phyloP scores from a whole-genome alignment of 192 early-diverging fungal genomes.

The Bifiguratus adelaidae region DNA sequence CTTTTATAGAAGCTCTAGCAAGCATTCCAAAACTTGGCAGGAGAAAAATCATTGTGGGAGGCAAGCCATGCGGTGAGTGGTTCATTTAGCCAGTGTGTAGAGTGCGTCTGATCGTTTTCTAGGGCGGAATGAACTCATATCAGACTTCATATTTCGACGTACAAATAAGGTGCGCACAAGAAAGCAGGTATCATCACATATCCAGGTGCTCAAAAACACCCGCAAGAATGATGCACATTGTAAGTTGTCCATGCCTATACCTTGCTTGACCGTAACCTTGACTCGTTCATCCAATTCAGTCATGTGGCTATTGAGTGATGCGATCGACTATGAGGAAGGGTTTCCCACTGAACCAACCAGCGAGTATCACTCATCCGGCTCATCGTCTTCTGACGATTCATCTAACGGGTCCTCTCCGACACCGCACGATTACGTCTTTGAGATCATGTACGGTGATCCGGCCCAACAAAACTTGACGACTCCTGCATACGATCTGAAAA shows the following conservation, averaged over 20 bases:
- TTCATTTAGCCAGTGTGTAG: constrained; percentile 2
- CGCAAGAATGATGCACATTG: constrained; percentile 42
- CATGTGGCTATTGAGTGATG: constrained; percentile 32
- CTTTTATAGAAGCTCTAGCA: constrained; percentile 44
- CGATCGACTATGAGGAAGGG: constrained; percentile 30
- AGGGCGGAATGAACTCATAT: constrained; percentile 68
- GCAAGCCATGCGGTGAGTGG: constrained; percentile 32
- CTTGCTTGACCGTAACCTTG: neutral
- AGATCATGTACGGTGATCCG: constrained; percentile 18
- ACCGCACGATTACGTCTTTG: constrained; percentile 24
- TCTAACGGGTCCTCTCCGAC: constrained; percentile 17
- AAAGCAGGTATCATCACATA: constrained; percentile 73
- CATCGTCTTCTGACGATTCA: constrained; percentile 23
- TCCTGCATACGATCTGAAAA: constrained; percentile 17
- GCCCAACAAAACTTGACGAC: constrained; percentile 1
- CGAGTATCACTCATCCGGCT: constrained; percentile 9
- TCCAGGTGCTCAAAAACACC: constrained; percentile 68
- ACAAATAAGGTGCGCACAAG: constrained; percentile 54
- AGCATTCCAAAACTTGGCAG: constrained; percentile 39
- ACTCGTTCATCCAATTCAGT: constrained; percentile 11
- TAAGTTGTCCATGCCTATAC: constrained; percentile 9
- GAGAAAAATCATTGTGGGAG: constrained; percentile 37
- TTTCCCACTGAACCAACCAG: constrained; percentile 8
- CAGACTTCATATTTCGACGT: constrained; percentile 59
- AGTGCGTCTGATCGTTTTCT: constrained; percentile 20